A percentile compares a stretch with the other conserved stretches of the same genome.
phyloP scores from a whole-genome alignment of 192 early-diverging fungal species.

The Jimgerdemannia lactiflua region DNA sequence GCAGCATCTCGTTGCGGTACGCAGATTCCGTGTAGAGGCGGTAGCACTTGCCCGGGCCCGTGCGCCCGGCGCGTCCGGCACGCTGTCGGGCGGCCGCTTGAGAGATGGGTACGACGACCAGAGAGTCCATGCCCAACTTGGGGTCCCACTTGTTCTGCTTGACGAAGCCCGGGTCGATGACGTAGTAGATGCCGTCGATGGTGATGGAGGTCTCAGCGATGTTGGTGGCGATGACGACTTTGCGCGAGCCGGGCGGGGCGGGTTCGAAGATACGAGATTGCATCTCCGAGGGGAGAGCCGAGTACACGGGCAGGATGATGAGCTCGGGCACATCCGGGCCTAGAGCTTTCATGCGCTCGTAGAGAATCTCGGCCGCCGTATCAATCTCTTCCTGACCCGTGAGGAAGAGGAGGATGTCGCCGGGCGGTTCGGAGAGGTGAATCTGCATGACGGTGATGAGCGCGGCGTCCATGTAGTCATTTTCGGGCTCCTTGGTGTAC shows the following conservation, averaged over 20 bases:
- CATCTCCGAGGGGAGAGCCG: conserved; percentile 90
- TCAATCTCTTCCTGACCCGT: conserved; percentile 99
- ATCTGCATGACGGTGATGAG: conserved; percentile 97
- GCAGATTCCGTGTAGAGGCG: conserved; percentile 93
- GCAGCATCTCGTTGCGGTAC: conserved; percentile 91
- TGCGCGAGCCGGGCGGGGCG: conserved; percentile 72
- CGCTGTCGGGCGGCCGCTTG: conserved; percentile 95
- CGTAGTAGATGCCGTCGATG: conserved; percentile 96
- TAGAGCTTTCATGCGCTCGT: conserved; percentile 69
- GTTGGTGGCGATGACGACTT: conserved; percentile 97
- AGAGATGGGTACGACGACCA: conserved; percentile 91
- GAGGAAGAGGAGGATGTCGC: conserved; percentile 94
- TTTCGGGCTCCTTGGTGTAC: conserved; percentile 93
- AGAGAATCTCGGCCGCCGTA: conserved; percentile 66
- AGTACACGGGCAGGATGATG: conserved; percentile 92
- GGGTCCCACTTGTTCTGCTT: conserved; percentile 98
- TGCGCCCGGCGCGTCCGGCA: conserved; percentile 95
- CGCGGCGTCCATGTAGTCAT: conserved; percentile 91
- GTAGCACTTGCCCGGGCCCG: conserved; percentile 94
- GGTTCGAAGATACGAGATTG: conserved; percentile 97
- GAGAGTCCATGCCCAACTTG: conserved; percentile 95
- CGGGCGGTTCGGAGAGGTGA: conserved; percentile 88
- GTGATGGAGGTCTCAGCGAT: conserved; percentile 99
- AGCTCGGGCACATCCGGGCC: conserved; percentile 69
- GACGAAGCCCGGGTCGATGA: conserved; percentile 93